Evolutionary conservation across 805 yeast genomes (phyloP).

Genomic region (Hanseniaspora nectarophila): DNA sequence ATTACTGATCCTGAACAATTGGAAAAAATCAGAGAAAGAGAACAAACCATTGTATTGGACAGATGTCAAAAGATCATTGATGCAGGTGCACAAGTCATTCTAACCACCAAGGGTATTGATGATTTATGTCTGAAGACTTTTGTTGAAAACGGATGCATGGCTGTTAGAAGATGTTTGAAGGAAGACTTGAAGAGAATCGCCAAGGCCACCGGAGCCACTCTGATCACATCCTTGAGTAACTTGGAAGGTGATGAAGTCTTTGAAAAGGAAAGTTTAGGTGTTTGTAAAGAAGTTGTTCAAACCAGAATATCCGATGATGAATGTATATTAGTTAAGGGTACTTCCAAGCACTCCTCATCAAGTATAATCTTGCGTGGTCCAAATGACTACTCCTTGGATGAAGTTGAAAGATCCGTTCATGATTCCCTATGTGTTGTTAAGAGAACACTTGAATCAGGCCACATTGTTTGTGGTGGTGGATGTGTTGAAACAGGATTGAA

Average conservation of each 20-base stretch:
- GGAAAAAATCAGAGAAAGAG: slow-evolving; percentile 83
- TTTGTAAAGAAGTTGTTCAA: slow-evolving; percentile 83
- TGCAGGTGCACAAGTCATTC: slow-evolving; percentile 85
- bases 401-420: slow-evolving; percentile 94
- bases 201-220: slow-evolving; percentile 92
- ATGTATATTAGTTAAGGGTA: slow-evolving; percentile 82
- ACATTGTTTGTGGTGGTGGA: slow-evolving; percentile 98
- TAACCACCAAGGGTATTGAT: slow-evolving; percentile 91
- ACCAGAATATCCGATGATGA: slow-evolving; percentile 91
- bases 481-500: slow-evolving; percentile 96
- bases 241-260: slow-evolving; percentile 92
- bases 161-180: slow-evolving; percentile 91
- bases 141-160: slow-evolving; percentile 85
- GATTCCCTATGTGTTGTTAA: slow-evolving; percentile 91
- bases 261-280: slow-evolving; percentile 72
- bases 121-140: slow-evolving; percentile 84
- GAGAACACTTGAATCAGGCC: slow-evolving; percentile 87
- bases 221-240: slow-evolving; percentile 75
- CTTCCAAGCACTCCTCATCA: slow-evolving; percentile 80
- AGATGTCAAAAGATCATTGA: slow-evolving; percentile 66
- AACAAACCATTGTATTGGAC: slow-evolving; percentile 73
- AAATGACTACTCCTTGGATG: slow-evolving; percentile 88
- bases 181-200: slow-evolving; percentile 96
- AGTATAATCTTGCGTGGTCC: slow-evolving; percentile 92
- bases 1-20: slow-evolving; percentile 95